Percentiles rank a stretch among this genome's conserved stretches.
phyloP scores from a whole-genome alignment of 164 flowering plant species.

The Vitis rupestris region DNA sequence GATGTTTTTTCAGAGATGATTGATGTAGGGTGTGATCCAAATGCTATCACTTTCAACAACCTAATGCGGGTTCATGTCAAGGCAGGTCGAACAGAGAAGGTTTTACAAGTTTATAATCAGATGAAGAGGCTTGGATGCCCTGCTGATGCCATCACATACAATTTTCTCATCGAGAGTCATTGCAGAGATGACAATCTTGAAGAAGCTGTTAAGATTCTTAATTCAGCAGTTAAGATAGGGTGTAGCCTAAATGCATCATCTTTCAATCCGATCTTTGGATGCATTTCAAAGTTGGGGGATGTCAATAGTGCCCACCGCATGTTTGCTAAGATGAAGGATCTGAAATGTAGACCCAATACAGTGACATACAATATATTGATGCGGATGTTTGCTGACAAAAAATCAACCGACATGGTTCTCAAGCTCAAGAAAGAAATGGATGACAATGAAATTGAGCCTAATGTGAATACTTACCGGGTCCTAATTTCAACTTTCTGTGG shows the following conservation, averaged over 20 bases:
- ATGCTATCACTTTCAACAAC: slow-evolving; percentile 74
- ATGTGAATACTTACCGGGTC: slow-evolving; percentile 71
- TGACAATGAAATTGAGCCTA: slow-evolving; percentile 67
- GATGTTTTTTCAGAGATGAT: slow-evolving; percentile 91
- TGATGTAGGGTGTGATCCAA: slow-evolving; percentile 68
- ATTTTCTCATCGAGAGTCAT: slow-evolving; percentile 76
- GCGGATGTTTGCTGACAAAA: slow-evolving; percentile 73
- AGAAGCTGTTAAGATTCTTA: slow-evolving; percentile 64
- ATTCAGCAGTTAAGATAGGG: slow-evolving; percentile 58
- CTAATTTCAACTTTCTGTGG: slow-evolving; percentile 69
- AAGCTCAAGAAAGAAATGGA: slow-evolving; percentile 93
- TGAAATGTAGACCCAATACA: slow-evolving; percentile 67
- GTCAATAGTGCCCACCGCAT: slow-evolving; percentile 85
- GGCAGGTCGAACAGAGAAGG: slow-evolving; percentile 81
- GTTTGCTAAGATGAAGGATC: slow-evolving; percentile 66
- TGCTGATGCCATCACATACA: slow-evolving; percentile 73
- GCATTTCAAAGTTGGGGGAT: slow-evolving; percentile 55
- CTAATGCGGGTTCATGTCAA: slow-evolving; percentile 87
- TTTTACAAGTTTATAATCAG: slow-evolving; percentile 81
- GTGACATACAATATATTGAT: slow-evolving; percentile 80
- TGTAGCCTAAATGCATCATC: slow-evolving; percentile 59
- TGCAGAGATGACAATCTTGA: slow-evolving; percentile 69
- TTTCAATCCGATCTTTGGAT: slow-evolving; percentile 73
- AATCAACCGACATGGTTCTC: slow-evolving; percentile 82
- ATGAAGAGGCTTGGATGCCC: slow-evolving; percentile 70